Conservation (phyloP, 2,329 filamentous ascomycete genomes). For the Dothideomycetes sp. region DNA sequence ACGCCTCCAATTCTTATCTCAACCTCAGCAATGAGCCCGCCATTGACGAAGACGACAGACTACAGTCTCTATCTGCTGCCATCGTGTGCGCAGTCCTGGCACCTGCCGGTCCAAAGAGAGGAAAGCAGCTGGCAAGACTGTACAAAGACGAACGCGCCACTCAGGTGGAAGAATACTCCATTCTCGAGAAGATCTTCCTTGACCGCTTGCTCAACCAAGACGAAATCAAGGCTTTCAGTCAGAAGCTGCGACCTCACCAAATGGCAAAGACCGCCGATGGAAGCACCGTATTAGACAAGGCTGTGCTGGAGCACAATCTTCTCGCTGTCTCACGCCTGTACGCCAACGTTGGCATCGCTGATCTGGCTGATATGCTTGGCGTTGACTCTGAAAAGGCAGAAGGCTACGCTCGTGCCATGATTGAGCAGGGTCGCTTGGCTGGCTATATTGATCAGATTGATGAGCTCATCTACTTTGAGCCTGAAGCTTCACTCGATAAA, state of each 20-base stretch:
- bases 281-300: slow-evolving; percentile 82
- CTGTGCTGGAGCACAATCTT: slow-evolving; percentile 92
- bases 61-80: slow-evolving; percentile 74
- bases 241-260: slow-evolving; percentile 74
- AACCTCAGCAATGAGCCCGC: slow-evolving; percentile 66
- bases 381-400: slow-evolving; percentile 74
- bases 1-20: slow-evolving; percentile 81
- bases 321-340: slow-evolving; percentile 61
- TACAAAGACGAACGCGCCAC: slow-evolving; percentile 86
- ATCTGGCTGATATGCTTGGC: slow-evolving; percentile 66
- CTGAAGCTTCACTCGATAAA: slow-evolving; percentile 38
- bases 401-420: slow-evolving; percentile 86
- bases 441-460: slow-evolving; percentile 94
- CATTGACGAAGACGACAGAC: slow-evolving; percentile 77
- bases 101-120: slow-evolving; percentile 77
- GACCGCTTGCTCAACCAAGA: slow-evolving; percentile 68
- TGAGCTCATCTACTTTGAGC: slow-evolving; percentile 76
- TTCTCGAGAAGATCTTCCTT: slow-evolving; percentile 95
- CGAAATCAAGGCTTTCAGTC: slow-evolving; percentile 81
- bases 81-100: slow-evolving; percentile 89
- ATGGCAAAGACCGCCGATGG: slow-evolving; percentile 83
- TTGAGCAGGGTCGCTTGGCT: slow-evolving; percentile 80
- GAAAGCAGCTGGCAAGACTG: slow-evolving; percentile 66
- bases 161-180: slow-evolving; percentile 67
- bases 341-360: slow-evolving; percentile 46